phyloP scores from a whole-genome alignment of 1,284 basidiomycete genomes.

The Apiotrichum sp. region DNA sequence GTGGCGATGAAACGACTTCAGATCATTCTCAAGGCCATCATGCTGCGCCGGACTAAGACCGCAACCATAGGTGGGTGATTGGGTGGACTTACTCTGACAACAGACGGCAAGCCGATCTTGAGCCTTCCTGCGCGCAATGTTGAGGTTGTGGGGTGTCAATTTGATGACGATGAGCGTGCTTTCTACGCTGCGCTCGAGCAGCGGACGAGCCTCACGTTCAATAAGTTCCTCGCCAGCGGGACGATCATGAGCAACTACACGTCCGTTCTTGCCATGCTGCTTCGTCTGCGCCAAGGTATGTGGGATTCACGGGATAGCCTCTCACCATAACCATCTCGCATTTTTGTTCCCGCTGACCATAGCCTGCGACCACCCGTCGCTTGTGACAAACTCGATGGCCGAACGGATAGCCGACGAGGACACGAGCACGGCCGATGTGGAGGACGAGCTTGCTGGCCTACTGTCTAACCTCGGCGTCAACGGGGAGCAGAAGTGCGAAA shows the following conservation, averaged over 20 bases:
- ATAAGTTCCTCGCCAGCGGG: constrained; percentile 58
- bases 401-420: constrained; percentile 57
- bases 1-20: constrained; percentile 79
- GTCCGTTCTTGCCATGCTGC: constrained; percentile 71
- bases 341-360: neutral
- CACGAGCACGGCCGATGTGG: constrained; percentile 50
- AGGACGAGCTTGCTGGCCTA: constrained; percentile 65
- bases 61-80: constrained; percentile 53
- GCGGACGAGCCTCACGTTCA: constrained; percentile 65
- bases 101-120: constrained; percentile 78
- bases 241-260: constrained; percentile 66
- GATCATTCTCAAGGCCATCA: constrained; percentile 74
- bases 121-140: constrained; percentile 71
- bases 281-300: constrained; percentile 80
- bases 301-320: too few species aligned
- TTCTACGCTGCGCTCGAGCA: constrained; percentile 77
- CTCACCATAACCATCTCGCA: too few species aligned
- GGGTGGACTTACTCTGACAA: neutral
- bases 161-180: constrained; percentile 64
- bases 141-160: constrained; percentile 64
- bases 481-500: constrained; percentile 58
- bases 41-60: constrained; percentile 85
- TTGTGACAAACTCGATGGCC: constrained; percentile 69
- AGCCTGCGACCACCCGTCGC: constrained; percentile 84
- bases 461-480: constrained; percentile 65